Evolutionary conservation across 108 stramenopile species (phyloP), one percentile per base, ranked within the genome.

Genomic region (Cyclotella sp.): DNA sequence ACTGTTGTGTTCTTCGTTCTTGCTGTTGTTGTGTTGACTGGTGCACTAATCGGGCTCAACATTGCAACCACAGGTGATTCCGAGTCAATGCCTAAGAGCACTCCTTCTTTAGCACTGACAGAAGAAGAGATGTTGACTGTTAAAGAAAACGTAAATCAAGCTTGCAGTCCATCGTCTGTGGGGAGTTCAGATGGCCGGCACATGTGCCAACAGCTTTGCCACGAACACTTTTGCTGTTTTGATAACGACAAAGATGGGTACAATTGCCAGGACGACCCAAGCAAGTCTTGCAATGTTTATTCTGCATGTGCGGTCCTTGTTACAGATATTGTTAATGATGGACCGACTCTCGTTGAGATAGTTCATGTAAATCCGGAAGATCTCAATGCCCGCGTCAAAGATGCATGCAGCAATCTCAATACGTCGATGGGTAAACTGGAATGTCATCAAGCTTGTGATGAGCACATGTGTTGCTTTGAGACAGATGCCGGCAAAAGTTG

Each of bases 181-280:
- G 29, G 18, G 0, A 57, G 44, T 1, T 41, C 49, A 18, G 29
- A 12, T 16, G 77, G 70, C 6, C 63, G 77, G n/a, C 52, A 43
- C 60, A 69, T 58, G 40, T 78, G 77, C 62, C 77, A 78, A 57
- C 47, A 63, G 40, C 44, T 65, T n/a, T 78, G 77, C 34, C 70
- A 66, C 59, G 64, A 63, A 46, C 77, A 78, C 43, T 66, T 78
- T 39, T 78, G 77, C 27, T 78, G 77, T 47, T 71, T 78, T 59
- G 77, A 71, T 28, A 29, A 65, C 21, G 63, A 62, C 11, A 54
- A 63, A 15, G 63, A 64, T 57, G 62, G 53, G 16, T 66, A 78
- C 40, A 78, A 72, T 59, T 78, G 77, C 26, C 70, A 44, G 16
- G 46, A 78, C 43, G 77, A 78, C 43, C 47, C 29, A 10, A 49